A percentile compares a stretch with the other conserved stretches of the same genome.
Evolutionary conservation across 2,329 filamentous ascomycete genomes (phyloP).

Genomic region (Penicillium sp.): DNA sequence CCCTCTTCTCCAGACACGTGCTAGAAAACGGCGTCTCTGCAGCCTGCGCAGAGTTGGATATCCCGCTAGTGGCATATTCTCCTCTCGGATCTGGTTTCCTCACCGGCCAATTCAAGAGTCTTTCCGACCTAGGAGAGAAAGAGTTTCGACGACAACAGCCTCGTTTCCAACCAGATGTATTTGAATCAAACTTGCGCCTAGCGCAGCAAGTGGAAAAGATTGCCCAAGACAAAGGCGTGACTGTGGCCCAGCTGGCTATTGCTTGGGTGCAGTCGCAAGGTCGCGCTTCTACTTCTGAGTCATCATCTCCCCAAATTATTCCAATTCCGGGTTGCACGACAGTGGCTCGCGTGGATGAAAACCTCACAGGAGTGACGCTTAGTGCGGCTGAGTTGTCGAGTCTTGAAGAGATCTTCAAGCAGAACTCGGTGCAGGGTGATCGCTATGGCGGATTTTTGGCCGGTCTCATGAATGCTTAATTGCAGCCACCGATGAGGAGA

Average conservation of each 20-base stretch:
- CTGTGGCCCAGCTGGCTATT: constrained; percentile 47
- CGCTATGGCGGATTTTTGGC: constrained; percentile 3
- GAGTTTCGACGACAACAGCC: constrained; percentile 44
- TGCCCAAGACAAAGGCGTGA: constrained; percentile 40
- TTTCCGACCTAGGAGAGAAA: constrained; percentile 44
- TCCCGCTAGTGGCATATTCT: constrained; percentile 58
- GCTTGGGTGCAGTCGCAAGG: constrained; percentile 47
- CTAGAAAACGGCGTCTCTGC: constrained; percentile 55
- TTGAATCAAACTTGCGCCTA: constrained; percentile 49
- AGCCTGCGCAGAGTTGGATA: constrained; percentile 53
- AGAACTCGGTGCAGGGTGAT: constrained; percentile 2
- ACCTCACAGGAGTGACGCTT: constrained; percentile 37
- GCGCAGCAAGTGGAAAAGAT: constrained; percentile 44
- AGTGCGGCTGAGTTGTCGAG: constrained; percentile 37
- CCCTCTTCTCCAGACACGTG: constrained; percentile 54
- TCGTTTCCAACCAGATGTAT: constrained; percentile 50
- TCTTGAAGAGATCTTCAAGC: constrained; percentile 3
- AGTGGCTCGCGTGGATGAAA: constrained; percentile 38
- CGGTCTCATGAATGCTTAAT: constrained; percentile 8
- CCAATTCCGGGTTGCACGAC: constrained; percentile 42
- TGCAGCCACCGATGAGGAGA: too few relatives aligned
- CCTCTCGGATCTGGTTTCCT: constrained; percentile 58
- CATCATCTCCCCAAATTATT: constrained; percentile 42
- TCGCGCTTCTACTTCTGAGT: too few relatives aligned
- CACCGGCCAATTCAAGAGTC: constrained; percentile 45